These are phyloP conservation scores for Citrullus amarus DNA, from an alignment of 306 rosid species.

Conservation along the genomic window DNA sequence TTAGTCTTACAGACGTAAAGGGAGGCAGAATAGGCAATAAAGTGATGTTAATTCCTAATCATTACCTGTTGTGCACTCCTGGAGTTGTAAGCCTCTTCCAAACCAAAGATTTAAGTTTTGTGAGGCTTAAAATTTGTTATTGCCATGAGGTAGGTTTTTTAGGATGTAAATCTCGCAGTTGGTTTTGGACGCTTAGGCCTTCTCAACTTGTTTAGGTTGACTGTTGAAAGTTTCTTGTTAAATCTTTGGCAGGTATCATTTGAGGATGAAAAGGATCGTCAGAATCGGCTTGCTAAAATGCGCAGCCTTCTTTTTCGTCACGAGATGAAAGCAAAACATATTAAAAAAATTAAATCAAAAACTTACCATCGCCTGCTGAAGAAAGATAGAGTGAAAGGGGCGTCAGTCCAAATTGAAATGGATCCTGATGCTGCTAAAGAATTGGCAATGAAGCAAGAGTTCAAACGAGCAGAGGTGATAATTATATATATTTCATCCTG, in stretches of 20 bases:
- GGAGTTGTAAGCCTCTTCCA: not conserved
- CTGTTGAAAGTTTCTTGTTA: not conserved
- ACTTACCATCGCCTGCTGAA: slow-evolving; percentile 66
- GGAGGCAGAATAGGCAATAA: not conserved
- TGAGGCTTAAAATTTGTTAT: not conserved
- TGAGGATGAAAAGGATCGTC: slow-evolving; percentile 79
- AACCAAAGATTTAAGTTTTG: not conserved
- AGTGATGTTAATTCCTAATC: not conserved
- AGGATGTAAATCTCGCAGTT: not conserved
- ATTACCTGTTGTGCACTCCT: not conserved
- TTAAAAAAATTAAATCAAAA: slow-evolving; percentile 82
- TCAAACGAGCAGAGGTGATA: slow-evolving; percentile 67
- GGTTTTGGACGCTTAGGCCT: not conserved
- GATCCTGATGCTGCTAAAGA: slow-evolving; percentile 83
- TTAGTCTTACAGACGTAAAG: not conserved
- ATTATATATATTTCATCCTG: not conserved
- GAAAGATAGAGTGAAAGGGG: slow-evolving; percentile 62
- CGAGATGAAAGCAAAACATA: slow-evolving; percentile 62
- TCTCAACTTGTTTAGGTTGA: not conserved
- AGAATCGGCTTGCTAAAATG: slow-evolving; percentile 80
- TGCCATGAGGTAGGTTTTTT: not conserved
- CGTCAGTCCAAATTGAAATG: slow-evolving; percentile 30
- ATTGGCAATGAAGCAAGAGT: slow-evolving; percentile 66
- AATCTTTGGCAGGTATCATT: slow-evolving; percentile 43
- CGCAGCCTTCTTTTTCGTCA: slow-evolving; percentile 78